Evolutionary conservation across 2,329 filamentous ascomycete genomes (phyloP).

Genomic region (Stachybotrys elegans): DNA sequence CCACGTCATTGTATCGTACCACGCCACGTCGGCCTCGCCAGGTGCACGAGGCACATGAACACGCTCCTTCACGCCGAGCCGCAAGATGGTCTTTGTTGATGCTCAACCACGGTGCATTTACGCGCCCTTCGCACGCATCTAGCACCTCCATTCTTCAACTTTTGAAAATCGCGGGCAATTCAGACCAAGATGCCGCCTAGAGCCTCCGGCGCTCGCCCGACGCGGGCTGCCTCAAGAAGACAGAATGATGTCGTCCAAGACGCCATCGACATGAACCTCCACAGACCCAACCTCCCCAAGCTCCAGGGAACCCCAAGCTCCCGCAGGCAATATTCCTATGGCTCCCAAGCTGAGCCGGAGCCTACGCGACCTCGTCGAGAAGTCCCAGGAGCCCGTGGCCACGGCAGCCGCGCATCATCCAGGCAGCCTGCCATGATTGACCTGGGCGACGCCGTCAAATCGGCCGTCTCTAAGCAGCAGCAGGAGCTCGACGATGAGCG

Average conservation of each 20-base stretch:
- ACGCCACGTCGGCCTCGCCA: too few relatives aligned
- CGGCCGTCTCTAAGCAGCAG: conserved; percentile 16
- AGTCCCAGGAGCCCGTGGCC: too few relatives aligned
- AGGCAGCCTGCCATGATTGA: conserved; percentile 12
- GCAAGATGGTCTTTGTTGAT: conserved; percentile 22
- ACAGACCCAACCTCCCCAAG: conserved; percentile 15
- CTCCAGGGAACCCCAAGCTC: conserved; percentile 28
- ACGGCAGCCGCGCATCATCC: too few relatives aligned
- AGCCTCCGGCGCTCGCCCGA: too few relatives aligned
- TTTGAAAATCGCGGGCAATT: too few relatives aligned
- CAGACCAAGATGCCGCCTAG: too few relatives aligned
- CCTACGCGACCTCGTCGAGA: conserved; percentile 16
- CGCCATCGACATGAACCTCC: conserved; percentile 6
- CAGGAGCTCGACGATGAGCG: conserved; percentile 6
- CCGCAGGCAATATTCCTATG: conserved; percentile 32
- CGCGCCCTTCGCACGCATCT: too few relatives aligned
- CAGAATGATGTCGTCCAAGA: too few relatives aligned
- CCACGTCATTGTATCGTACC: too few relatives aligned
- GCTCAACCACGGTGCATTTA: conserved; percentile 3
- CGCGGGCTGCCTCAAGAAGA: too few relatives aligned
- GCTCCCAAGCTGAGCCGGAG: conserved; percentile 28
- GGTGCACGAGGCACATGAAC: too few relatives aligned
- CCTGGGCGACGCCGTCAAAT: conserved; percentile 23
- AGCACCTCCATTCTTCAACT: too few relatives aligned
- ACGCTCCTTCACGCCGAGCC: conserved; percentile 6